These are phyloP conservation scores for Fomitiporia mediterranea DNA, from an alignment of 1,284 basidiomycete genomes.

Conservation along the genomic window DNA sequence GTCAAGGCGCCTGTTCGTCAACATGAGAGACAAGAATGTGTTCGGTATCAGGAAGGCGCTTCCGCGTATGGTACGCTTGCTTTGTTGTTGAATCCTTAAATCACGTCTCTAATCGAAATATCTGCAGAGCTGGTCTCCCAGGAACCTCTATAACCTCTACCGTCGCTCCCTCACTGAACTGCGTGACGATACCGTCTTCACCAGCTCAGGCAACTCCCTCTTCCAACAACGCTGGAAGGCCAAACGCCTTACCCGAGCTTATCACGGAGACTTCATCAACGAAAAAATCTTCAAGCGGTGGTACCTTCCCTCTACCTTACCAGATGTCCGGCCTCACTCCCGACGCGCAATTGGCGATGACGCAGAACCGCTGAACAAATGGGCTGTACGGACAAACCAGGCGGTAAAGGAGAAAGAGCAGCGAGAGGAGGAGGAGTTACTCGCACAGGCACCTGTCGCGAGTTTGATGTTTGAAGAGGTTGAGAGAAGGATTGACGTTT, in stretches of 20 bases:
- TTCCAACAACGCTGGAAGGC: conserved; percentile 93
- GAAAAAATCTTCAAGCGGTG: conserved; percentile 94
- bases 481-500: conserved; percentile 91
- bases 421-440: conserved; percentile 50
- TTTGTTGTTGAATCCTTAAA: too few species aligned
- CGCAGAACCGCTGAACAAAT: conserved; percentile 44
- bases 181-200: conserved; percentile 51
- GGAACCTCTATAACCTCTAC: conserved; percentile 80
- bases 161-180: conserved; percentile 53
- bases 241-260: conserved; percentile 87
- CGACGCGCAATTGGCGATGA: conserved; percentile 38
- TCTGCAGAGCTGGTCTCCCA: conserved; percentile 73
- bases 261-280: conserved; percentile 94
- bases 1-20: conserved; percentile 3
- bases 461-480: conserved; percentile 91
- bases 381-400: conserved; percentile 48
- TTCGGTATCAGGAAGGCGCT: conserved; percentile 25
- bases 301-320: conserved; percentile 86
- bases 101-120: background rate
- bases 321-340: conserved; percentile 70
- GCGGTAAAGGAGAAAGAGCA: conserved; percentile 43
- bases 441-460: conserved; percentile 74
- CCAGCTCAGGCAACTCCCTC: conserved; percentile 57
- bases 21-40: conserved; percentile 27
- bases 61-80: conserved; percentile 27